Conservation (phyloP, 1,139 yeast genomes). For the Sugiyamaella novakii region DNA sequence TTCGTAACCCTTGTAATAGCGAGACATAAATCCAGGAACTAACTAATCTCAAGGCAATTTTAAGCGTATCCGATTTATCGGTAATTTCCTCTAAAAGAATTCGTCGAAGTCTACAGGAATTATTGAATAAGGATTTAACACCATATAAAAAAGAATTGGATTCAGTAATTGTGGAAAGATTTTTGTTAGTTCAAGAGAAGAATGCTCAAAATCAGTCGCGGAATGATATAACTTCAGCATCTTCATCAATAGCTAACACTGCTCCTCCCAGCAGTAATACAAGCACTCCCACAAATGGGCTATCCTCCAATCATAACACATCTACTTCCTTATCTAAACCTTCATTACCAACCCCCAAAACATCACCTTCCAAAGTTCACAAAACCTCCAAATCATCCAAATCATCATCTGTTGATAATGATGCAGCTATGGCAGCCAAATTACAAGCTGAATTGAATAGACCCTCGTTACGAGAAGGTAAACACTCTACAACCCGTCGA, state of each 20-base stretch:
- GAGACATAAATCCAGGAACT: too few species aligned
- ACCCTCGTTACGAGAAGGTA: conserved; percentile 21
- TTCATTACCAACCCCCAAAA: neutral
- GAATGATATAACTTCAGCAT: neutral
- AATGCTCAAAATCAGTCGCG: neutral
- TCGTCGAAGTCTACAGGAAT: conserved; percentile 67
- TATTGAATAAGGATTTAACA: conserved; percentile 60
- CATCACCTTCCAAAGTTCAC: conserved; percentile 17
- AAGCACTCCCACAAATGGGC: neutral
- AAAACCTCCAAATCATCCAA: conserved; percentile 11
- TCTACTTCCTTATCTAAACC: neutral
- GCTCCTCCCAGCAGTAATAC: neutral
- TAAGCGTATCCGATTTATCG: conserved; percentile 72
- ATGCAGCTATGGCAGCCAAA: conserved; percentile 52
- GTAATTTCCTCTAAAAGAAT: conserved; percentile 72
- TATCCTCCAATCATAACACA: neutral
- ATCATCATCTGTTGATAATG: conserved; percentile 36
- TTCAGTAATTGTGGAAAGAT: conserved; percentile 61
- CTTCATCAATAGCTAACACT: neutral
- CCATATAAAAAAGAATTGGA: conserved; percentile 59
- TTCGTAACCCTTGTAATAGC: too few species aligned
- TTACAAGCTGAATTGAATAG: conserved; percentile 45
- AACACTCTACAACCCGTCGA: conserved; percentile 2
- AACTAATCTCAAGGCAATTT: conserved; percentile 54
- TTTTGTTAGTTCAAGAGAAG: conserved; percentile 51